Conservation (phyloP, 2,329 filamentous ascomycete species). For the Proliferodiscus dingleyae region DNA sequence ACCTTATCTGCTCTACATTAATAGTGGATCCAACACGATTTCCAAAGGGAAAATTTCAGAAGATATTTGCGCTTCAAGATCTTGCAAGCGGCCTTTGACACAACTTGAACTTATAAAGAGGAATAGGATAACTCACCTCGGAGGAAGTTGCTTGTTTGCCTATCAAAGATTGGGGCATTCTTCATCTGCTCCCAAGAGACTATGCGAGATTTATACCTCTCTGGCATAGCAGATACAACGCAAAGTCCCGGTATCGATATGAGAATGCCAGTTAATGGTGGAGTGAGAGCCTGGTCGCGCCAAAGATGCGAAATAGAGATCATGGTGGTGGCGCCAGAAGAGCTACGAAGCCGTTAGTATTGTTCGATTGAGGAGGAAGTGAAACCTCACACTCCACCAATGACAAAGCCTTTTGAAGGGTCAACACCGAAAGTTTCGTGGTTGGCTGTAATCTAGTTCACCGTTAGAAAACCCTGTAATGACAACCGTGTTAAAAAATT, state of each 20-base stretch:
- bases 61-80: too few species aligned
- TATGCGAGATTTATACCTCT: constrained; percentile 1
- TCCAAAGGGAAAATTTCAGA: too few species aligned
- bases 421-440: constrained; percentile 28
- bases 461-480: too few species aligned
- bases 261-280: constrained; percentile 38
- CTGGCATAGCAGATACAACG: constrained; percentile 1
- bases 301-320: constrained; percentile 35
- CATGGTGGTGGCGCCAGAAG: constrained; percentile 28
- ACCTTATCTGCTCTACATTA: not conserved
- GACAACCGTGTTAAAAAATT: too few species aligned
- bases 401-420: constrained; percentile 38
- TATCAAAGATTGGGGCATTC: constrained; percentile 1
- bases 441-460: constrained; percentile 25
- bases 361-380: constrained; percentile 34
- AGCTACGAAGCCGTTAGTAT: not conserved
- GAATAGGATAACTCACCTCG: not conserved
- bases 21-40: not conserved
- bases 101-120: not conserved
- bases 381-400: constrained; percentile 36
- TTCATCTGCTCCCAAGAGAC: constrained; percentile 7
- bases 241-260: constrained; percentile 1
- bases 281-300: constrained; percentile 35
- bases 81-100: too few species aligned
- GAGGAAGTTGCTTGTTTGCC: not conserved